Evolutionary conservation across 2,329 filamentous ascomycete species (phyloP), one percentile per base, ranked within the genome.

Genomic region (Calonectria crousiana): DNA sequence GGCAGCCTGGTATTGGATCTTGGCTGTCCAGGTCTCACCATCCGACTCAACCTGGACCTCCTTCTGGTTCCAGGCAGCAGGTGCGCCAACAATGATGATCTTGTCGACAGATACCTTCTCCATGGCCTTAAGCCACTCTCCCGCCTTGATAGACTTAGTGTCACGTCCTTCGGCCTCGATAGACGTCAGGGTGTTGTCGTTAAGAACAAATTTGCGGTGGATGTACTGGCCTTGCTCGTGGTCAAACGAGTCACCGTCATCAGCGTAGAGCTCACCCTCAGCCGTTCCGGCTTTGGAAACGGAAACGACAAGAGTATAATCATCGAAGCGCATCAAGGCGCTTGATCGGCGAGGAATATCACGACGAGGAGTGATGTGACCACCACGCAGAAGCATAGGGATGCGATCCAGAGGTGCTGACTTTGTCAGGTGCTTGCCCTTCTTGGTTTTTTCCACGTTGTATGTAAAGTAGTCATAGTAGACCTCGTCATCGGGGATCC

Each of bases 391-490:
- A 56, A 99, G 89, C 18, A 99, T 86, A 0, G 97, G 96, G 23
- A 98, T 94, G 80, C 93, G 95, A 71, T 98, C 94, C 4, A 98
- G 89, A 0, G 96, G 95, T 0, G 96, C 95, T 1, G 91, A 85
- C 47, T 98, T 87, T 0, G 91, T 93, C 75, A 95, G 88, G 49
- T 86, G 87, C 83, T 93, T 93, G 76, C 95, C 94, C 75, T 93
- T 92, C 30, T 93, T 90, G 28, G 92, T 93, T 49, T 88, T 85
- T 82, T 97, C 92, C 53, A 92, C 87, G 52, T 93, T 92, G 86
- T 95, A 98, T 80, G 95, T 95, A 83, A 97, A 97, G 87, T 99
- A 99, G 85, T 98, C 95, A 82, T 96, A 99, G 85, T 99, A 98
- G 68, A 94, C 90, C 84, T 97, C 95, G 73, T 93, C 91, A 79